These are phyloP conservation scores for Protomyces gravidus DNA, from an alignment of 1,139 yeast genomes.

Conservation along the genomic window DNA sequence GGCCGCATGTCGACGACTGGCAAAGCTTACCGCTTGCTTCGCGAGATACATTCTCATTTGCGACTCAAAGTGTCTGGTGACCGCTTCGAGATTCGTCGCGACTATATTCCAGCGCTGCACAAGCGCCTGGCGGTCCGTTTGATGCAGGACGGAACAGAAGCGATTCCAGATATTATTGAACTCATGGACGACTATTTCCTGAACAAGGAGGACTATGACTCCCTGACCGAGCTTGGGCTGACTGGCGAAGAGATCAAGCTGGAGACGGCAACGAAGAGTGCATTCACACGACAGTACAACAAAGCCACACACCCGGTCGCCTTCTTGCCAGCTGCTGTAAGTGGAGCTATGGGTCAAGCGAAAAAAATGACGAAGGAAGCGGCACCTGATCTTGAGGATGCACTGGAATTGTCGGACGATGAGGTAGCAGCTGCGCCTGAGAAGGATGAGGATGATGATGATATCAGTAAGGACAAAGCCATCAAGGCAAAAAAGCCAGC, in stretches of 20 bases:
- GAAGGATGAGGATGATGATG: conserved; percentile 45
- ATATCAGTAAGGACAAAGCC: conserved; percentile 36
- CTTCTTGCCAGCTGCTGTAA: conserved; percentile 62
- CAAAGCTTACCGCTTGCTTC: conserved; percentile 72
- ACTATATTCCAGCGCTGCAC: conserved; percentile 65
- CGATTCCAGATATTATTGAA: conserved; percentile 60
- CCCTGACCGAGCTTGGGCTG: conserved; percentile 71
- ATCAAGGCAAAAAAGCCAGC: conserved; percentile 43
- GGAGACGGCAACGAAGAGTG: conserved; percentile 69
- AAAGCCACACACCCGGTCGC: conserved; percentile 75
- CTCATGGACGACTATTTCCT: conserved; percentile 77
- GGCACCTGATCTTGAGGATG: conserved; percentile 60
- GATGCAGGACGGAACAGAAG: conserved; percentile 52
- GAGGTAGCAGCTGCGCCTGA: conserved; percentile 63
- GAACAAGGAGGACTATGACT: conserved; percentile 90
- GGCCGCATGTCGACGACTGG: conserved; percentile 86
- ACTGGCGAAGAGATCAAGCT: conserved; percentile 53
- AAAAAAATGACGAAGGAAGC: conserved; percentile 38
- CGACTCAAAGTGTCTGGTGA: conserved; percentile 75
- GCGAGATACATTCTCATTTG: conserved; percentile 84
- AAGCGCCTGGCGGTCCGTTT: conserved; percentile 57
- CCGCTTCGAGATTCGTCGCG: conserved; percentile 67
- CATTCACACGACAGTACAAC: conserved; percentile 81
- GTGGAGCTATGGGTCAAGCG: conserved; percentile 44
- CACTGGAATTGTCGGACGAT: conserved; percentile 46